These are phyloP conservation scores for Orbilia quercus DNA, from an alignment of 2,329 filamentous ascomycete genomes.

Conservation along the genomic window DNA sequence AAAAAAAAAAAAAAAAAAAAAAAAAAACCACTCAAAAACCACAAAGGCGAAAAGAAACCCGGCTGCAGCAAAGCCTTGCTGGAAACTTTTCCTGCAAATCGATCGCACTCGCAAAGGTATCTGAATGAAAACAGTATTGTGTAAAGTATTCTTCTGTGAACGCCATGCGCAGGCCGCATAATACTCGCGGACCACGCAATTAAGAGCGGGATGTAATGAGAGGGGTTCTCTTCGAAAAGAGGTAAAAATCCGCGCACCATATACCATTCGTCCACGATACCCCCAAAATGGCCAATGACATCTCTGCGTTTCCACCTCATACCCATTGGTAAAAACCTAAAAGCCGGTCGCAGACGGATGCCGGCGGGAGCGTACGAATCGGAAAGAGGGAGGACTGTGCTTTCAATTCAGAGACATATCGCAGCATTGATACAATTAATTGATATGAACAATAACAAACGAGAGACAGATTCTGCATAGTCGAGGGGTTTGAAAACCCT, in stretches of 20 bases:
- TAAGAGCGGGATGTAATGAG: too few relatives aligned
- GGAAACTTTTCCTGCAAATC: slow-evolving; percentile 14
- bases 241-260: slow-evolving; percentile 1
- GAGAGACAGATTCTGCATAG: slow-evolving; percentile 1
- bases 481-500: slow-evolving; percentile 34
- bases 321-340: slow-evolving; percentile 27
- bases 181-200: too few relatives aligned
- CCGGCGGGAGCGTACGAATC: slow-evolving; percentile 29
- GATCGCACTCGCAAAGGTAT: slow-evolving; percentile 25
- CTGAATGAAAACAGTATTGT: too few relatives aligned
- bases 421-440: too few relatives aligned
- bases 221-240: too few relatives aligned
- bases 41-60: slow-evolving; percentile 9
- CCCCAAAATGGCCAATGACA: not conserved
- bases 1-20: not conserved
- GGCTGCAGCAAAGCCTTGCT: slow-evolving; percentile 15
- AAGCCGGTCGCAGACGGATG: slow-evolving; percentile 35
- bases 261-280: not conserved
- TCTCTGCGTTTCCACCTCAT: not conserved
- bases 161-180: too few relatives aligned
- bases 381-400: slow-evolving; percentile 2
- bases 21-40: slow-evolving; percentile 32
- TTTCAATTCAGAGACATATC: not conserved
- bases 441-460: too few relatives aligned
- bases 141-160: too few relatives aligned